Evolutionary conservation across 2,329 filamentous ascomycete genomes (phyloP).

Genomic region (Orbilia javanica): DNA sequence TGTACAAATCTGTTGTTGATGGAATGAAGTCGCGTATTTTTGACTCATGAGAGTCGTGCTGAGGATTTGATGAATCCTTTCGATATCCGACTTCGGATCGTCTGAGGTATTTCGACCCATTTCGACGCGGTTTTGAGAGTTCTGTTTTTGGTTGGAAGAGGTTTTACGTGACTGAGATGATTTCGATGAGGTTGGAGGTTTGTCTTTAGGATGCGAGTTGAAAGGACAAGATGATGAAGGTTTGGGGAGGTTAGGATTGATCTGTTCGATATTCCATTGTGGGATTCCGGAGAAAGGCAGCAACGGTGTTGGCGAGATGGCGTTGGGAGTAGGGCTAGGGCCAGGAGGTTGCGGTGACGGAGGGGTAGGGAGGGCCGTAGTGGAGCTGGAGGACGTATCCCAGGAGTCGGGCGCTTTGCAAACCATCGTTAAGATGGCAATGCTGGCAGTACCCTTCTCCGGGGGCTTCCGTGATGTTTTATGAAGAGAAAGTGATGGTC

Average conservation of each 20-base stretch:
- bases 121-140: background rate
- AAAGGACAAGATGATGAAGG: background rate
- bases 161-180: background rate
- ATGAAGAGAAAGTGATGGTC: background rate
- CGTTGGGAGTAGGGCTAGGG: background rate
- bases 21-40: background rate
- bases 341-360: background rate
- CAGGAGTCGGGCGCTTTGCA: background rate
- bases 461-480: background rate
- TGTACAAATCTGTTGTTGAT: slow-evolving; percentile 36
- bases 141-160: background rate
- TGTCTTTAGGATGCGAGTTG: background rate
- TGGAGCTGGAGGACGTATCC: background rate
- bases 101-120: background rate
- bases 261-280: background rate
- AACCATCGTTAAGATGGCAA: background rate
- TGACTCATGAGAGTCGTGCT: slow-evolving; percentile 12
- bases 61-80: background rate
- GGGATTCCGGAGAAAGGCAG: background rate
- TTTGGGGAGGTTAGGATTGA: background rate
- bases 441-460: background rate
- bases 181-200: background rate
- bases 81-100: background rate
- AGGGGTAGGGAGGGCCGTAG: background rate
- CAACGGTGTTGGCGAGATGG: background rate